Evolutionary conservation across 2,329 filamentous ascomycete species (phyloP), one percentile per base, ranked within the genome.

Genomic region (Epichloe coenophiala): DNA sequence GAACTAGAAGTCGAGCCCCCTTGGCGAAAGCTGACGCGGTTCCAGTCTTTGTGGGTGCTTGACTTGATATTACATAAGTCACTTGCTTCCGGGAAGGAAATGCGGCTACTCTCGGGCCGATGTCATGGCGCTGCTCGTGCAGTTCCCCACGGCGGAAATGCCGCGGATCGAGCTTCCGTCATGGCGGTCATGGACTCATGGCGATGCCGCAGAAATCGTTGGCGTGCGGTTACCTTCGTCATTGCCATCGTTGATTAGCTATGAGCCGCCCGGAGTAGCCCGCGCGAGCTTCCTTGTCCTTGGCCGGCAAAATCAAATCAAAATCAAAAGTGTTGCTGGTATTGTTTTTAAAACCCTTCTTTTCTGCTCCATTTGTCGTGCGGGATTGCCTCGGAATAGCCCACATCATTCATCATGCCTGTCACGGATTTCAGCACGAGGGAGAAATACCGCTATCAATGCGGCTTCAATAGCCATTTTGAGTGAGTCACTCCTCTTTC

Each of bases 401-500:
- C 33, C 33, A 35, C 7, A n/a, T 15, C 33, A 17, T 38, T 45
- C 56, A 68, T 50, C 47, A 78, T 78, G 75, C 73, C 74, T 8
- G 66, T 72, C 52, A 77, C 75, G 4, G 57, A 65, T 0, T 78
- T 78, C 52, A 63, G 65, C 36, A 62, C 71, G 21, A 61, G 53
- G 53, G 75, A 78, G 57, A 76, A 74, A 59, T 93, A 93, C 71
- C 73, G 71, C 52, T 93, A 93, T 67, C 83, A 82, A 61, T 86
- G 81, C 71, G 87, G 87, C 65, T 90, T 93, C 71, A 77, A 78
- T 65, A 80, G 75, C 45, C 83, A 90, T 63, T 78, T 88, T 65
- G 84, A 91, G 84, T 89, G 68, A 59, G 79, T 67, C 27, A n/a
- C 5, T 6, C 21, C 23, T 11, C 19, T 13, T 15, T 8, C 21